Evolutionary conservation across 116 monocot genomes (phyloP).

Genomic region (Iris pallida): DNA sequence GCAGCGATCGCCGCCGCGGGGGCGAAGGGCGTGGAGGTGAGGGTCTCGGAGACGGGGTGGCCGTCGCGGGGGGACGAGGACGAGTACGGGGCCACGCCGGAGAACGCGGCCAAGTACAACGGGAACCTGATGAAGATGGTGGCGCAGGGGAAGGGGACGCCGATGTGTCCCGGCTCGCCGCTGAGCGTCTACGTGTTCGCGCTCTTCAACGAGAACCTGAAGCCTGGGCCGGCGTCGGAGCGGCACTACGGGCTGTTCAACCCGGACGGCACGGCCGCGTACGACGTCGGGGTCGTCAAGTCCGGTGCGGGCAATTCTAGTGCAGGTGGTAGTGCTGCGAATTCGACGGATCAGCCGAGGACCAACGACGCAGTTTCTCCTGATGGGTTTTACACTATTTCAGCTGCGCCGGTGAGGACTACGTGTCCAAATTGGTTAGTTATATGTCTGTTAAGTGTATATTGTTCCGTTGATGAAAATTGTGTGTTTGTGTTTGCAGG

Average conservation of each 20-base stretch:
- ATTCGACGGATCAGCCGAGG: not conserved
- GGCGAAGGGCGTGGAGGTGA: conserved; percentile 16
- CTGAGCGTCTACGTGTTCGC: conserved; percentile 22
- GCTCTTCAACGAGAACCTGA: conserved; percentile 21
- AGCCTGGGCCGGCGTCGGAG: conserved; percentile 17
- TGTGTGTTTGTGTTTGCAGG: no score
- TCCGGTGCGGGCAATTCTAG: not conserved
- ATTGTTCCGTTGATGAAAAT: no score
- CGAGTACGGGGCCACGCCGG: conserved; percentile 15
- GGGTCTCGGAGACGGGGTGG: conserved; percentile 23
- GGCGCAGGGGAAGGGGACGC: conserved; percentile 19
- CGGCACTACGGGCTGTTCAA: conserved; percentile 23
- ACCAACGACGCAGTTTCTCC: no score
- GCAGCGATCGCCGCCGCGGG: conserved; percentile 13
- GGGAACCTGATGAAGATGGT: conserved; percentile 20
- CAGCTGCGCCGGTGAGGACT: no score
- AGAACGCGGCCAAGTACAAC: conserved; percentile 19
- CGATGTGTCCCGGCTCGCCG: not conserved
- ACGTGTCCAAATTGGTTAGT: no score
- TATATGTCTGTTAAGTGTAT: no score
- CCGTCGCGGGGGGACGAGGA: conserved; percentile 16
- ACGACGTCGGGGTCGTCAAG: conserved; percentile 1
- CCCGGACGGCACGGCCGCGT: conserved; percentile 18
- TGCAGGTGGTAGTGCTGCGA: not conserved
- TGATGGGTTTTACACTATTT: no score